A percentile compares a stretch with the other conserved stretches of the same genome.
Conservation (phyloP, 2,329 filamentous ascomycete genomes). For the Sphaerulina vaccinii region DNA sequence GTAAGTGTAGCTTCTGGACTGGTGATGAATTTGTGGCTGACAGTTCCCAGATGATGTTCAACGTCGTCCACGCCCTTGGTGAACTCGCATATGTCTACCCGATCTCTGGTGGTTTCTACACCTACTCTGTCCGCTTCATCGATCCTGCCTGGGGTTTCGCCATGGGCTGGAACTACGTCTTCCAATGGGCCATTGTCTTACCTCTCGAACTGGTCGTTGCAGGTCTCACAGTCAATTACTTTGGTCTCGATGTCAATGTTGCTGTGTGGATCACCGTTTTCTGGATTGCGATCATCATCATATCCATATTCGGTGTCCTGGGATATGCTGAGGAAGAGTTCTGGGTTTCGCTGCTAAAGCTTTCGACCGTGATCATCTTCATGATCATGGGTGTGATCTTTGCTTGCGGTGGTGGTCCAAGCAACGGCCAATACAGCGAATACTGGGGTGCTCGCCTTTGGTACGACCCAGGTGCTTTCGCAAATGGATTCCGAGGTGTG, state of each 20-base stretch:
- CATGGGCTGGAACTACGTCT: conserved; percentile 34
- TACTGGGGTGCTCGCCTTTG: conserved; percentile 55
- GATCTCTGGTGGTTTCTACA: conserved; percentile 44
- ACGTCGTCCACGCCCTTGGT: conserved; percentile 43
- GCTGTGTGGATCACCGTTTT: conserved; percentile 30
- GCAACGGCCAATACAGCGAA: conserved; percentile 23
- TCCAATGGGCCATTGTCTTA: conserved; percentile 32
- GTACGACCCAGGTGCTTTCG: conserved; percentile 41
- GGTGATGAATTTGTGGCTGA: not conserved
- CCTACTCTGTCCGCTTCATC: conserved; percentile 46
- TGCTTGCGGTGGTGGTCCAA: conserved; percentile 57
- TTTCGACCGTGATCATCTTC: conserved; percentile 55
- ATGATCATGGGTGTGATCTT: conserved; percentile 62
- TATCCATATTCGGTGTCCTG: conserved; percentile 32
- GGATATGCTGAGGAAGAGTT: conserved; percentile 35
- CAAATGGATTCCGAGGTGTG: conserved; percentile 63
- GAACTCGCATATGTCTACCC: conserved; percentile 45
- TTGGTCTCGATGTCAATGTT: conserved; percentile 25
- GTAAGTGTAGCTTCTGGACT: conserved; percentile 20
- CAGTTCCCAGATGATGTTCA: conserved; percentile 40
- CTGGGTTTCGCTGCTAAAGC: conserved; percentile 32
- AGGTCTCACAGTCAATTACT: conserved; percentile 31
- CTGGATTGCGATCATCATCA: conserved; percentile 27
- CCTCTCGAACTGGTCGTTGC: conserved; percentile 31
- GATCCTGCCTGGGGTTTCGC: conserved; percentile 41